Evolutionary conservation across 1,139 yeast genomes (phyloP).

Genomic region (Candida frijolesensis): DNA sequence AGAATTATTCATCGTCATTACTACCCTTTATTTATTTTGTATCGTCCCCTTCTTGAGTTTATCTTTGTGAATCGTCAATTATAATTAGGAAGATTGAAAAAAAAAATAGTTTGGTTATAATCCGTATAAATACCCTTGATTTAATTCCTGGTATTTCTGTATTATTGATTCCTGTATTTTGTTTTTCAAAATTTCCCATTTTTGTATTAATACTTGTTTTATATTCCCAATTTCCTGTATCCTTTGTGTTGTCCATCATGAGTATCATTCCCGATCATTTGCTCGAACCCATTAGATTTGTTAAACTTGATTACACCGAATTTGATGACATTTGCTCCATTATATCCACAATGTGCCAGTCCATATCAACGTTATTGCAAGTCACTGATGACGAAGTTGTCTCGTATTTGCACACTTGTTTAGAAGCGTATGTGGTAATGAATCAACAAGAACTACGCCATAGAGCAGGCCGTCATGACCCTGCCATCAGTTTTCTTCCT

Average conservation of each 20-base stretch:
- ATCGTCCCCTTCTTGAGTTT: background rate
- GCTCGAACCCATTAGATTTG: constrained; percentile 8
- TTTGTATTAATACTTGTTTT: background rate
- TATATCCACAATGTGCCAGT: constrained; percentile 1
- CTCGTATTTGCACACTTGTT: constrained; percentile 9
- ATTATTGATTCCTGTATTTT: background rate
- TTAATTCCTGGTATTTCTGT: background rate
- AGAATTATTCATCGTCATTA: background rate
- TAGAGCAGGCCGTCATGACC: constrained; percentile 8
- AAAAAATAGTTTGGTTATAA: background rate
- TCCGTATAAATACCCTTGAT: background rate
- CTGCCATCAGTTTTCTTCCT: constrained; percentile 4
- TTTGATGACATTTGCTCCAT: constrained; percentile 8
- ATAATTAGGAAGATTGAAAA: background rate
- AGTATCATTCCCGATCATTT: background rate
- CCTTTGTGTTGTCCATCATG: background rate
- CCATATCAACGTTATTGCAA: constrained; percentile 5
- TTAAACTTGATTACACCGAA: constrained; percentile 9
- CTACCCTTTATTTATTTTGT: background rate
- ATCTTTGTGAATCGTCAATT: no score
- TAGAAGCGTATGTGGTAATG: constrained; percentile 8
- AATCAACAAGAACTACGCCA: constrained; percentile 10
- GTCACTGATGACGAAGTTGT: constrained; percentile 5
- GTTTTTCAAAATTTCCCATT: background rate
- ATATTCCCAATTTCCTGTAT: background rate